Conservation (phyloP, 352 stramenopile genomes). For the Phytophthora colocasiae region DNA sequence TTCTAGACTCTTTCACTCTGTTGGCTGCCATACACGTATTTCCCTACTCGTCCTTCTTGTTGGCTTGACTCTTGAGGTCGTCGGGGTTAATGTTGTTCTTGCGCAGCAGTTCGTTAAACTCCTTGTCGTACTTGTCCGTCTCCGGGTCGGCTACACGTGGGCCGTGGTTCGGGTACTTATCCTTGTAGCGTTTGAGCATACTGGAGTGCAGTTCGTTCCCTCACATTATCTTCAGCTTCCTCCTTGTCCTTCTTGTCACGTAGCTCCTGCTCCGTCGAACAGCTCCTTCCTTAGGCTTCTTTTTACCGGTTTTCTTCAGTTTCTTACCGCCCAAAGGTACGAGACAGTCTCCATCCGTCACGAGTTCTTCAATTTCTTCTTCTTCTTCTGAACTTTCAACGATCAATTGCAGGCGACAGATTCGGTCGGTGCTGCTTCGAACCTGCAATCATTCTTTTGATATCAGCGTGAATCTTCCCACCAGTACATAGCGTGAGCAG, state of each 20-base stretch:
- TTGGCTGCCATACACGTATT: neutral
- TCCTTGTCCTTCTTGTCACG: conserved; percentile 60
- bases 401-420: conserved; percentile 64
- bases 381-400: conserved; percentile 53
- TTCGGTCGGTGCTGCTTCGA: conserved; percentile 35
- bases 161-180: conserved; percentile 80
- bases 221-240: conserved; percentile 60
- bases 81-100: conserved; percentile 80
- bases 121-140: conserved; percentile 82
- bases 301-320: conserved; percentile 41
- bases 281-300: too few relatives aligned
- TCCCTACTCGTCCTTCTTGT: conserved; percentile 29
- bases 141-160: conserved; percentile 48
- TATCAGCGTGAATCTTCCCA: too few relatives aligned
- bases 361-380: conserved; percentile 75
- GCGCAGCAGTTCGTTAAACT: conserved; percentile 83
- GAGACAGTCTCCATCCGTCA: conserved; percentile 63
- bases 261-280: conserved; percentile 79
- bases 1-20: conserved; percentile 37
- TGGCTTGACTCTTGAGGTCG: conserved; percentile 56
- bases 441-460: too few relatives aligned
- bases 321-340: conserved; percentile 38
- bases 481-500: too few relatives aligned
- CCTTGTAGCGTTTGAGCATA: conserved; percentile 81
- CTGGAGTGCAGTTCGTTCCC: conserved; percentile 78